Conservation (phyloP, 768 basidiomycete genomes). For the Rhizopogon vulgaris region DNA sequence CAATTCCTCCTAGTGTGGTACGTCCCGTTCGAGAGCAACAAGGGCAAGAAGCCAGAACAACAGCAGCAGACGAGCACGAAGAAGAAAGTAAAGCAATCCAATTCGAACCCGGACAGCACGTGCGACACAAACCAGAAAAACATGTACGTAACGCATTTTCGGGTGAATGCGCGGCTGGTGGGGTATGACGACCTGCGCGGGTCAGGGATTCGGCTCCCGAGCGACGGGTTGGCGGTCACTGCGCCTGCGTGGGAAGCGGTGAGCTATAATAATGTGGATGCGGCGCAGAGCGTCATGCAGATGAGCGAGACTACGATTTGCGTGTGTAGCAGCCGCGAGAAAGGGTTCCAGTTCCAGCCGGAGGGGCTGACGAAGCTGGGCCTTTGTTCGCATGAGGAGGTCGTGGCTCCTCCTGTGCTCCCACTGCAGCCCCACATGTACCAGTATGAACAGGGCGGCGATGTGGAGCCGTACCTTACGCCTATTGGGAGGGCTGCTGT, state of each 20-base stretch:
- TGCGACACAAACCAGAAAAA: slow-evolving; percentile 33
- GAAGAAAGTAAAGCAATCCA: slow-evolving; percentile 20
- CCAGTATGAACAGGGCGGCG: slow-evolving; percentile 38
- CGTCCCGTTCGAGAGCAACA: slow-evolving; percentile 42
- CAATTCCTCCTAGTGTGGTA: slow-evolving; percentile 80
- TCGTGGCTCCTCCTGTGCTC: slow-evolving; percentile 5
- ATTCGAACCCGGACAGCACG: slow-evolving; percentile 20
- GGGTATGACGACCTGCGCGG: slow-evolving; percentile 66
- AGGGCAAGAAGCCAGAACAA: slow-evolving; percentile 15
- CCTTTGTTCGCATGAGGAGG: slow-evolving; percentile 38
- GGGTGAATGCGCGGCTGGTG: slow-evolving; percentile 69
- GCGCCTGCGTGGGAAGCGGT: slow-evolving; percentile 52
- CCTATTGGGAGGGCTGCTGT: slow-evolving; percentile 44
- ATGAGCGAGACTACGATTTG: slow-evolving; percentile 45
- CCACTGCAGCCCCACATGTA: slow-evolving; percentile 14
- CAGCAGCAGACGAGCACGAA: slow-evolving; percentile 19
- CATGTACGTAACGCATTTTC: slow-evolving; percentile 59
- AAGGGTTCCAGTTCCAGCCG: slow-evolving; percentile 73
- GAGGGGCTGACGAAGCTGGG: slow-evolving; percentile 77
- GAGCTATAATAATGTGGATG: slow-evolving; percentile 22
- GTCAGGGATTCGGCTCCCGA: slow-evolving; percentile 68
- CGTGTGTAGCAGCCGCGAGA: slow-evolving; percentile 52
- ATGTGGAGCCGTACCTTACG: slow-evolving; percentile 32
- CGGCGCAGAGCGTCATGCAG: slow-evolving; percentile 30
- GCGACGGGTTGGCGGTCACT: slow-evolving; percentile 60